Conservation (phyloP, 345 rosid species). For the Salix dunnii region DNA sequence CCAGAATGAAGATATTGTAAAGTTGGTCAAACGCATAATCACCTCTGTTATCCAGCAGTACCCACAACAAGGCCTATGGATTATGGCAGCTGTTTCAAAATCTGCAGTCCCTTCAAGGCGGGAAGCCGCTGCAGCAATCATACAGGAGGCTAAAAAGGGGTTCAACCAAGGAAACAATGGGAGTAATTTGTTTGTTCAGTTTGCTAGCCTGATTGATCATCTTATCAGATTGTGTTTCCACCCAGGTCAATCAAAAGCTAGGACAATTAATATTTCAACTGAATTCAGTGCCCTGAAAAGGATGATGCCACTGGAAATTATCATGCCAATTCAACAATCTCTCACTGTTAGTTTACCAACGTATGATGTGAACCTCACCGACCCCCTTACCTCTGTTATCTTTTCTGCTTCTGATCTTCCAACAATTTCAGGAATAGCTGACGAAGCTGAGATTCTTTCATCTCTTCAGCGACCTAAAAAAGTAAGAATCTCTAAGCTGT, state of each 20-base stretch:
- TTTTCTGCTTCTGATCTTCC: slow-evolving; percentile 81
- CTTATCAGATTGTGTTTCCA: slow-evolving; percentile 88
- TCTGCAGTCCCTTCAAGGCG: slow-evolving; percentile 89
- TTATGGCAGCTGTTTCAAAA: slow-evolving; percentile 96
- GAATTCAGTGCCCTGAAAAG: slow-evolving; percentile 97
- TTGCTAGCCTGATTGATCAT: slow-evolving; percentile 86
- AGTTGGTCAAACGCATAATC: slow-evolving; percentile 69
- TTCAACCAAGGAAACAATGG: slow-evolving; percentile 65
- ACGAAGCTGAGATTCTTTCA: slow-evolving; percentile 97
- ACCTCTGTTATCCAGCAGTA: slow-evolving; percentile 79
- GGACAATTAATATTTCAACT: slow-evolving; percentile 72
- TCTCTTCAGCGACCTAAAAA: slow-evolving; percentile 95
- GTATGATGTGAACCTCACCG: slow-evolving; percentile 45
- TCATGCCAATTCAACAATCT: slow-evolving; percentile 93
- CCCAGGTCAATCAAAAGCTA: slow-evolving; percentile 75
- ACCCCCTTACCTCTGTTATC: slow-evolving; percentile 53
- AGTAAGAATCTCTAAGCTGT: slow-evolving; percentile 33
- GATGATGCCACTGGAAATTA: slow-evolving; percentile 90
- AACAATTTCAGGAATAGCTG: slow-evolving; percentile 78
- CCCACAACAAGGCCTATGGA: slow-evolving; percentile 94
- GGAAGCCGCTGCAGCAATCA: slow-evolving; percentile 92
- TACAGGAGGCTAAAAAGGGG: slow-evolving; percentile 83
- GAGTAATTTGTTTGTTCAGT: slow-evolving; percentile 74
- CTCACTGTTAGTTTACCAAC: slow-evolving; percentile 77
- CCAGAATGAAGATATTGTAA: slow-evolving; percentile 81